Conservation (phyloP, 2,329 filamentous ascomycete genomes). For the Lachnellula subtilissima region DNA sequence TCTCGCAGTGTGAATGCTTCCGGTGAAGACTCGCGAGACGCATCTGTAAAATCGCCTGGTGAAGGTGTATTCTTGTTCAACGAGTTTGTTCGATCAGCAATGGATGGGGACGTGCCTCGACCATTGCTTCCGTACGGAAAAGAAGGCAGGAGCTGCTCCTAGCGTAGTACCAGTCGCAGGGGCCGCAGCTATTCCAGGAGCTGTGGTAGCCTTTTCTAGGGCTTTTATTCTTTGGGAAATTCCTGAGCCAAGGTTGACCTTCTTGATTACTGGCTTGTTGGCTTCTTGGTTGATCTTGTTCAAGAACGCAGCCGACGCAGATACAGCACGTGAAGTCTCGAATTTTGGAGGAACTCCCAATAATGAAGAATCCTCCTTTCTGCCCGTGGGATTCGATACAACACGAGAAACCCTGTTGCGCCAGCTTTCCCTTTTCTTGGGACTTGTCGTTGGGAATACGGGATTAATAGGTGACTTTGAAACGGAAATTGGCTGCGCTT, state of each 20-base stretch:
- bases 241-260: conserved; percentile 78
- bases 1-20: conserved; percentile 34
- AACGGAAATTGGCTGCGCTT: conserved; percentile 75
- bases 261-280: conserved; percentile 57
- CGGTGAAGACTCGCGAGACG: conserved; percentile 43
- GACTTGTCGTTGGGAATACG: conserved; percentile 42
- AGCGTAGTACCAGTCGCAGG: conserved; percentile 30
- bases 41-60: conserved; percentile 25
- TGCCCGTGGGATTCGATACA: conserved; percentile 33
- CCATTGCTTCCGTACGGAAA: conserved; percentile 48
- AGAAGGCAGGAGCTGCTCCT: conserved; percentile 49
- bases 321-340: conserved; percentile 31
- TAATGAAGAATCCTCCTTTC: conserved; percentile 33
- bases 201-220: conserved; percentile 68
- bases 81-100: conserved; percentile 35
- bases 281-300: conserved; percentile 50
- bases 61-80: conserved; percentile 32
- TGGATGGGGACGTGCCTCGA: conserved; percentile 32
- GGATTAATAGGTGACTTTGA: conserved; percentile 78
- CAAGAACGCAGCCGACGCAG: conserved; percentile 51
- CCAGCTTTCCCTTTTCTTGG: conserved; percentile 20
- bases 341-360: conserved; percentile 36
- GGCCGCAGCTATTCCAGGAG: conserved; percentile 33
- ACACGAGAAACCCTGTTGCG: conserved; percentile 27
- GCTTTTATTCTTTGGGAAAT: conserved; percentile 95